Conservation (phyloP, 257 asterid genomes). For the Petunia axillaris region DNA sequence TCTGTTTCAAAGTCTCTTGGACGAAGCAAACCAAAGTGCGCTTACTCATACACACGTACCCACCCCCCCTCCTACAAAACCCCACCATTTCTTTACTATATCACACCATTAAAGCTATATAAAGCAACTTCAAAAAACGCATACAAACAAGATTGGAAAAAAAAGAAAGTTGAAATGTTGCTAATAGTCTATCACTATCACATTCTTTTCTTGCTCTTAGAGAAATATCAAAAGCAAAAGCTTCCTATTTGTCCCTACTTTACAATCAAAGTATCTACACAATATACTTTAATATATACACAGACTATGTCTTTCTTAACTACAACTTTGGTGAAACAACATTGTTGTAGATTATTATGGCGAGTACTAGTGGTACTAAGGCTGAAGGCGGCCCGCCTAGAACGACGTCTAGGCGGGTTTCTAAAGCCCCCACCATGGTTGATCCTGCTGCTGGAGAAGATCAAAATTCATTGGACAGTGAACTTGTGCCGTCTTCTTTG, state of each 20-base stretch:
- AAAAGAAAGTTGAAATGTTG: neutral
- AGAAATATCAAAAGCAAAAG: conserved; percentile 48
- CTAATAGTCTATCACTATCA: conserved; percentile 19
- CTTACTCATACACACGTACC: neutral
- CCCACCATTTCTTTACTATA: conserved; percentile 27
- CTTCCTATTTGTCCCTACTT: conserved; percentile 48
- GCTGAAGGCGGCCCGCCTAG: conserved; percentile 59
- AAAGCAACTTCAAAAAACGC: conserved; percentile 19
- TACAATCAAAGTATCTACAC: conserved; percentile 65
- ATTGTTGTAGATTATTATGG: conserved; percentile 49
- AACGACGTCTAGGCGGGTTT: conserved; percentile 53
- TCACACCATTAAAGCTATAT: conserved; percentile 21
- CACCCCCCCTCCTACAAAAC: conserved; percentile 29
- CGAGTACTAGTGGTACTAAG: conserved; percentile 90
- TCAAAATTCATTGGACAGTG: conserved; percentile 71
- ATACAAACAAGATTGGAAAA: conserved; percentile 4
- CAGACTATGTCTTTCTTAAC: conserved; percentile 33
- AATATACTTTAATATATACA: conserved; percentile 27
- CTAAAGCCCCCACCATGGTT: conserved; percentile 65
- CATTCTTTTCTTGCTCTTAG: conserved; percentile 76
- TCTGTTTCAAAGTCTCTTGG: conserved; percentile 14
- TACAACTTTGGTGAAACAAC: conserved; percentile 23
- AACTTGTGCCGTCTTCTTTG: conserved; percentile 90
- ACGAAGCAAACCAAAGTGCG: conserved; percentile 44
- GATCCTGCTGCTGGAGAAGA: conserved; percentile 64